Percentiles rank a stretch among this genome's conserved stretches.
These are phyloP conservation scores for Capsicum pubescens DNA, from an alignment of 257 asterid genomes.

Conservation along the genomic window DNA sequence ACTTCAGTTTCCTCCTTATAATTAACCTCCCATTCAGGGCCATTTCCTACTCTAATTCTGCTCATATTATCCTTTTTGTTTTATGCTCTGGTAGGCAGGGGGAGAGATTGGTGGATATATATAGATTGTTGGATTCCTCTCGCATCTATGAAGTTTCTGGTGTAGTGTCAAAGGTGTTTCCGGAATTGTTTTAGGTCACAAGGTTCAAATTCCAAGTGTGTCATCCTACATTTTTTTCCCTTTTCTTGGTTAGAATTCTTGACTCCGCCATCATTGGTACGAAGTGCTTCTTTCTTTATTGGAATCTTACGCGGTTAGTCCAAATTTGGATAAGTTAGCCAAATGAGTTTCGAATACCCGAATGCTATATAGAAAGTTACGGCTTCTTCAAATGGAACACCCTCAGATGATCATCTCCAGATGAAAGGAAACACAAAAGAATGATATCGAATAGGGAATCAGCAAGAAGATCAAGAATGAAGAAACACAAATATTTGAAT, in stretches of 20 bases:
- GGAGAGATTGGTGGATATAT: too few relatives aligned
- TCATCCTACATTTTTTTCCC: neutral
- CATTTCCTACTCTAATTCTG: neutral
- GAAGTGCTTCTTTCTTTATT: neutral
- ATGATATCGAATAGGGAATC: constrained; percentile 58
- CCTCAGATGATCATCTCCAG: too few relatives aligned
- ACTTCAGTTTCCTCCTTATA: neutral
- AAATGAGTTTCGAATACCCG: neutral
- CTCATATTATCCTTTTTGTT: neutral
- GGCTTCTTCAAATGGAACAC: neutral
- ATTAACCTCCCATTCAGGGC: neutral
- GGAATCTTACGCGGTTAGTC: neutral
- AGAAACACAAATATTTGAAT: constrained; percentile 57
- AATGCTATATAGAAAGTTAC: neutral
- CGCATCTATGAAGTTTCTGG: too few relatives aligned
- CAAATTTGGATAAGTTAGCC: too few relatives aligned
- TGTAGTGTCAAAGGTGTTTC: neutral
- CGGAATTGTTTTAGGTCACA: neutral
- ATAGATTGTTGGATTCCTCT: too few relatives aligned
- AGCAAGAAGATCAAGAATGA: constrained; percentile 30
- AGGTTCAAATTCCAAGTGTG: neutral
- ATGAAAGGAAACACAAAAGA: constrained; percentile 48
- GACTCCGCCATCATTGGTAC: neutral
- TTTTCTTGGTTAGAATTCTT: neutral
- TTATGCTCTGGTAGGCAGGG: neutral